These are phyloP conservation scores for Limonium bicolor DNA, from an alignment of 148 eudicot genomes.

Conservation along the genomic window DNA sequence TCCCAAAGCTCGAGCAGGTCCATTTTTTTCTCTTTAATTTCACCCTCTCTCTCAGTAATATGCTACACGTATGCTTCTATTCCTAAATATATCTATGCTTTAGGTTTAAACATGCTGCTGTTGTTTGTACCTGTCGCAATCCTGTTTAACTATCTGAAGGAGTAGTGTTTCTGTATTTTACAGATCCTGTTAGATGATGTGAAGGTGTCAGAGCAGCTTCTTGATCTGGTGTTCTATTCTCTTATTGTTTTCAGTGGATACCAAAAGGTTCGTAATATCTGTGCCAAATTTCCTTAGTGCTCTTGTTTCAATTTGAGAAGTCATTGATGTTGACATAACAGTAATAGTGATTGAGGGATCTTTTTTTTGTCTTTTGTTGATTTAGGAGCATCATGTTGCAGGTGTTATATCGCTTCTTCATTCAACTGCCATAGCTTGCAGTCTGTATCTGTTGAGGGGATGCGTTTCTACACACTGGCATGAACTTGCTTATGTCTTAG, in stretches of 20 bases:
- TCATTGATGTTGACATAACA: too few species aligned
- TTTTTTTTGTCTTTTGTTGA: conserved; percentile 15
- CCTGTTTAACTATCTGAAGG: not conserved
- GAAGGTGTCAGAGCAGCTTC: conserved; percentile 64
- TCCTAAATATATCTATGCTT: not conserved
- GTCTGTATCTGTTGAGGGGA: conserved; percentile 56
- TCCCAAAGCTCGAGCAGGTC: conserved; percentile 90
- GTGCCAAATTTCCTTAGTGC: too few species aligned
- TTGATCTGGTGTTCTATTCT: conserved; percentile 72
- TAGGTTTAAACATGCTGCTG: not conserved
- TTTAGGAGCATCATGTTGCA: conserved; percentile 33
- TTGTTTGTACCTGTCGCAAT: not conserved
- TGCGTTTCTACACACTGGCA: conserved; percentile 73
- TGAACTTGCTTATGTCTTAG: conserved; percentile 63
- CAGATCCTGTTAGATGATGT: conserved; percentile 87
- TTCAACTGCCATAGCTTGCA: conserved; percentile 63
- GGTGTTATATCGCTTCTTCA: conserved; percentile 38
- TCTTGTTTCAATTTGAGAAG: too few species aligned
- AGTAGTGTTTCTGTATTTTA: conserved; percentile 5
- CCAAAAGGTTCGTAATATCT: conserved; percentile 60
- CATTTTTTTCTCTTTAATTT: conserved; percentile 1
- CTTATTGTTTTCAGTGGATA: conserved; percentile 35
- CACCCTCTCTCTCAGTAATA: not conserved
- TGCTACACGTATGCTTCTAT: not conserved
- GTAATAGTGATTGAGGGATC: too few species aligned